phyloP scores from a whole-genome alignment of 1,284 basidiomycete species.

The Phellinidium pouzarii region DNA sequence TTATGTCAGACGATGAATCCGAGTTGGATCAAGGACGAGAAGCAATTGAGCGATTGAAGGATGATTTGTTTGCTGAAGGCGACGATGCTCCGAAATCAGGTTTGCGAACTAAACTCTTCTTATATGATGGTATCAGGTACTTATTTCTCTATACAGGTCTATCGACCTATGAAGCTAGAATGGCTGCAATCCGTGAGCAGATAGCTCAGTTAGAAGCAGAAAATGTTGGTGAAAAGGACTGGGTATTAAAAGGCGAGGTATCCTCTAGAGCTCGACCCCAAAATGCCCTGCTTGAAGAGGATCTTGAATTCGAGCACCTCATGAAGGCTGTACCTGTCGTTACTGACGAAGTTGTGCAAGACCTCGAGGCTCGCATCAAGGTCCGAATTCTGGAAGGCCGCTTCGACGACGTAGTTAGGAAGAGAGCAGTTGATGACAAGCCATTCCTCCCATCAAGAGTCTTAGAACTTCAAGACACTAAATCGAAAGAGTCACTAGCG shows the following conservation, averaged over 20 bases:
- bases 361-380: slow-evolving; percentile 90
- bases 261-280: slow-evolving; percentile 77
- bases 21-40: slow-evolving; percentile 27
- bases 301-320: slow-evolving; percentile 90
- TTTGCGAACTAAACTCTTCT: slow-evolving; percentile 21
- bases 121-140: neutral
- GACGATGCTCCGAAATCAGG: slow-evolving; percentile 36
- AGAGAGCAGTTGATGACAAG: slow-evolving; percentile 72
- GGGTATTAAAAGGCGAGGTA: slow-evolving; percentile 92
- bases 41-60: slow-evolving; percentile 54
- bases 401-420: slow-evolving; percentile 89
- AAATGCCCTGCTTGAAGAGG: slow-evolving; percentile 89
- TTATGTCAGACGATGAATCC: slow-evolving; percentile 20
- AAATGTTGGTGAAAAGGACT: slow-evolving; percentile 71
- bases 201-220: slow-evolving; percentile 66
- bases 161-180: slow-evolving; percentile 60
- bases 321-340: slow-evolving; percentile 85
- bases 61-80: slow-evolving; percentile 64
- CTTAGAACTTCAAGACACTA: slow-evolving; percentile 86
- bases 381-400: slow-evolving; percentile 78
- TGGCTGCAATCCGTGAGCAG: slow-evolving; percentile 53
- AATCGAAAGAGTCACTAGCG: slow-evolving; percentile 84
- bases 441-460: slow-evolving; percentile 88
- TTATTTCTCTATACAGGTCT: slow-evolving; percentile 26
- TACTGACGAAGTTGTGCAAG: slow-evolving; percentile 82